These are phyloP conservation scores for Xylaria sp. DNA, from an alignment of 2,329 filamentous ascomycete genomes.

Conservation along the genomic window DNA sequence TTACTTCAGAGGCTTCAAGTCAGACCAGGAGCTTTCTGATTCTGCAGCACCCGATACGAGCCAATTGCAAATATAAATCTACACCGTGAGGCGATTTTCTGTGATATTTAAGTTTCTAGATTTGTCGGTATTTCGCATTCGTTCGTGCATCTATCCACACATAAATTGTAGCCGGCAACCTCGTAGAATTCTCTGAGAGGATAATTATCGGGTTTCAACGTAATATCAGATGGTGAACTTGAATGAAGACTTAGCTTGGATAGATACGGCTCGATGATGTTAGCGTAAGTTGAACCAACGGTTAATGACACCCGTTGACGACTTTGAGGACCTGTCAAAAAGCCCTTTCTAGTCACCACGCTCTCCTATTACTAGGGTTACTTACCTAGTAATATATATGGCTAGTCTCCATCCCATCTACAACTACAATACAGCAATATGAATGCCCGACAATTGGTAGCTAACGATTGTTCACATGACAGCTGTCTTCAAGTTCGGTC, in stretches of 20 bases:
- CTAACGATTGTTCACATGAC: too few species aligned
- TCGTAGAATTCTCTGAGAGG: not conserved
- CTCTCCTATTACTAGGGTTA: not conserved
- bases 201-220: too few species aligned
- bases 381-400: not conserved
- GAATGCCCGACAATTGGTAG: too few species aligned
- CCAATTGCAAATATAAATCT: conserved; percentile 20
- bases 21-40: conserved; percentile 42
- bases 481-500: not conserved
- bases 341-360: not conserved
- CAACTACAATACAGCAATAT: too few species aligned
- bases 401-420: too few species aligned
- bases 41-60: conserved; percentile 18
- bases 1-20: conserved; percentile 68
- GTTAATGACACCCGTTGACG: not conserved
- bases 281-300: not conserved
- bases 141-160: not conserved
- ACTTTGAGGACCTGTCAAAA: not conserved
- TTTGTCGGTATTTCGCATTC: not conserved
- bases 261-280: not conserved
- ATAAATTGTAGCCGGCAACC: not conserved
- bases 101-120: not conserved
- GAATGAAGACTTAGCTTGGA: not conserved
- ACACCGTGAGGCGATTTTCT: not conserved
- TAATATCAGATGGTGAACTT: too few species aligned